Evolutionary conservation across 2,329 filamentous ascomycete species (phyloP), one percentile per base, ranked within the genome.

Genomic region (Botrytis byssoidea): DNA sequence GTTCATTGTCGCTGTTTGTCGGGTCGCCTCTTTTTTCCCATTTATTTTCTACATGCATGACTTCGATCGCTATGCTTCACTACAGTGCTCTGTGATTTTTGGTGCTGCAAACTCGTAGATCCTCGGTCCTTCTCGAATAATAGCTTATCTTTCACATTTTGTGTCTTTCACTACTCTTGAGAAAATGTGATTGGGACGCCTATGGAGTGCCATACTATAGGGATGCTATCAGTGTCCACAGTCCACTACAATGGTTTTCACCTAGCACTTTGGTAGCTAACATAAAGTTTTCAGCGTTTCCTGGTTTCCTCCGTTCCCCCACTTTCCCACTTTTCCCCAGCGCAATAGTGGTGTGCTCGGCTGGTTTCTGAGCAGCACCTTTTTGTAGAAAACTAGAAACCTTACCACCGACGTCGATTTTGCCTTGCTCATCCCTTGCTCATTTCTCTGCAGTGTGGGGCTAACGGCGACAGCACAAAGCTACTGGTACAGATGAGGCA

Each of bases 341-440:
- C 35, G 35, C 10, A 55, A 18, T 37, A 57, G 25, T 22, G 44
- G 25, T 22, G 32, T 42, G 48, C 48, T 57, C 65, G 66, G 66
- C 66, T 68, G 66, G 35, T 57, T 40, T 40, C 66, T 68, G 18
- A 68, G 29, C 48, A 55, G 66, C 25, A 42, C 48, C 37, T 37
- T 55, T 51, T 57, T 68, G 32, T n/a, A 68, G 66, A 68, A 68
- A 42, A 22, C 9, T 40, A 42, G 7, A 57, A 68, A 68, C 48
- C 44, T 68, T 57, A 57, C 37, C 48, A 65, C 42, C 25, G 32
- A 71, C 69, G 69, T 71, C 59, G 32, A 40, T 71, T 71, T 71
- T 71, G 69, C 42, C 59, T 71, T 65, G 44, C 46, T 71, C 25
- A 57, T 57, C 66, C 48, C 66, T 68, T 42, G 10, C 22, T 5